Percentiles rank a stretch among this genome's conserved stretches.
These are phyloP conservation scores for Madurella mycetomatis DNA, from an alignment of 2,329 filamentous ascomycete genomes.

Conservation along the genomic window DNA sequence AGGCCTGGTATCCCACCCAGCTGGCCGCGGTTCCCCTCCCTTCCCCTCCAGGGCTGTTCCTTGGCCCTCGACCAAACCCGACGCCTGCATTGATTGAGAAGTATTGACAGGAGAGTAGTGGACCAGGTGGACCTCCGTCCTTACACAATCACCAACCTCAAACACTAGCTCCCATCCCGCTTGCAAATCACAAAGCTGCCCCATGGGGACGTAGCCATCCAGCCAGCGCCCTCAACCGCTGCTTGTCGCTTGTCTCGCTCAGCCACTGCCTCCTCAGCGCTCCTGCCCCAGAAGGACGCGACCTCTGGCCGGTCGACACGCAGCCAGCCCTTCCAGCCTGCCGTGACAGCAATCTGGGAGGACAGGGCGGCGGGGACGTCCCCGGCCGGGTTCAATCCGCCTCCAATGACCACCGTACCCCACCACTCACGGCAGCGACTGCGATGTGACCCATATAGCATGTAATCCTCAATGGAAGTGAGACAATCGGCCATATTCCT, in stretches of 20 bases:
- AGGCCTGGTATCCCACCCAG: too few species aligned
- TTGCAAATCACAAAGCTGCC: constrained; percentile 42
- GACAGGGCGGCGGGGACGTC: constrained; percentile 2
- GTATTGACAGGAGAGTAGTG: background rate
- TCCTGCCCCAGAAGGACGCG: constrained; percentile 27
- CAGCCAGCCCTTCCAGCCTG: constrained; percentile 50
- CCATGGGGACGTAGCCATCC: constrained; percentile 47
- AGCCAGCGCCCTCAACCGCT: constrained; percentile 41
- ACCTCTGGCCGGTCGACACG: constrained; percentile 44
- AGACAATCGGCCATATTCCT: constrained; percentile 31
- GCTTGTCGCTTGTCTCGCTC: constrained; percentile 37
- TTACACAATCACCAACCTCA: background rate
- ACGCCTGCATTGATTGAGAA: background rate
- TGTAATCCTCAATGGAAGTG: constrained; percentile 40
- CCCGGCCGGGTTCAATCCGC: constrained; percentile 31
- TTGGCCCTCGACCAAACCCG: background rate
- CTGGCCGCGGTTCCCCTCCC: background rate
- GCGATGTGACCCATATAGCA: constrained; percentile 46
- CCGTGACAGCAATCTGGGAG: constrained; percentile 31
- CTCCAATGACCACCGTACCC: constrained; percentile 54
- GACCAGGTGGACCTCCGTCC: background rate
- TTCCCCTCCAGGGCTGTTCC: background rate
- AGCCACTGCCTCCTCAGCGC: constrained; percentile 42
- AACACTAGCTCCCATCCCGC: constrained; percentile 5
- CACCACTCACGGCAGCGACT: constrained; percentile 50